Conservation (phyloP, 129 eudicot species). For the Pseudognaphalium luteoalbum region DNA sequence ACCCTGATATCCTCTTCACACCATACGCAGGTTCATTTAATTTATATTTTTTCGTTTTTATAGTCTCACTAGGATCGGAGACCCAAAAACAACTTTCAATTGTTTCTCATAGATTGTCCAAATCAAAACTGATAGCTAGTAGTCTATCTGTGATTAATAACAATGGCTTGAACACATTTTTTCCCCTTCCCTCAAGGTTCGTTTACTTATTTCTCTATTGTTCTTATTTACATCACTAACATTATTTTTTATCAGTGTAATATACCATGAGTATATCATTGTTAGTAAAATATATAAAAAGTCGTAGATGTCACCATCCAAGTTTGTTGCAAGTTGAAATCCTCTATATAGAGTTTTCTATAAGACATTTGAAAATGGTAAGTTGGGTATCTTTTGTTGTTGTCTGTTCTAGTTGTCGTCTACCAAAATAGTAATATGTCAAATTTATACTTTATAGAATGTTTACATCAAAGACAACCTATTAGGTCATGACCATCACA, state of each 20-base stretch:
- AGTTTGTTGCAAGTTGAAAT: constrained; percentile 16
- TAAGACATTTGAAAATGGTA: not conserved
- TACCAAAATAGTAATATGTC: constrained; percentile 26
- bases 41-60: too few species aligned
- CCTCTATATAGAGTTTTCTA: constrained; percentile 17
- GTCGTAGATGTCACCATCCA: too few species aligned
- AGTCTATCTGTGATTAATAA: too few species aligned
- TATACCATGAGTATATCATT: not conserved
- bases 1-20: too few species aligned
- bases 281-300: not conserved
- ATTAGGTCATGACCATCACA: too few species aligned
- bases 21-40: too few species aligned
- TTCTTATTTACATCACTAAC: not conserved
- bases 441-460: constrained; percentile 14
- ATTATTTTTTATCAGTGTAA: not conserved
- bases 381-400: constrained; percentile 20
- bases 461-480: not conserved
- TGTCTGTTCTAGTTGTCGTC: constrained; percentile 32
- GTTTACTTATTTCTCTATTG: not conserved
- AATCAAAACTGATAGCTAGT: too few species aligned
- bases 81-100: too few species aligned
- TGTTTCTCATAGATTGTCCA: too few species aligned
- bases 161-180: too few species aligned
- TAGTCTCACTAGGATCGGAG: too few species aligned
- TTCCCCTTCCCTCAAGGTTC: too few species aligned